Conservation (phyloP, 371 early-diverging fungal species). For the Mucor indicus region DNA sequence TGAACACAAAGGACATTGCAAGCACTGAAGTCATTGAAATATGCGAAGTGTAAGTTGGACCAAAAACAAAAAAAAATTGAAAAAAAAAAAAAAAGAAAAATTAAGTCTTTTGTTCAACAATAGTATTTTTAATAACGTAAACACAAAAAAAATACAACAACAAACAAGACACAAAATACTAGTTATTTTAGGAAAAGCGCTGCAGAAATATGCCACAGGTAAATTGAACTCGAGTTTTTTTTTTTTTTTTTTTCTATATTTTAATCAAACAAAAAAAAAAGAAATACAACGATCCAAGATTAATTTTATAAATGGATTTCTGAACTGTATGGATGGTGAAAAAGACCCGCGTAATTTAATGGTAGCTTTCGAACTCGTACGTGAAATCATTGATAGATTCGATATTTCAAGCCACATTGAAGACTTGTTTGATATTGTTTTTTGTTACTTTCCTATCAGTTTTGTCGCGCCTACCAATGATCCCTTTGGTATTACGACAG, state of each 20-base stretch:
- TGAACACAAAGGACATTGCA: conserved; percentile 8
- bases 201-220: conserved; percentile 21
- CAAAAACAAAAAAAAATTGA: neutral
- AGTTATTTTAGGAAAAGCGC: conserved; percentile 11
- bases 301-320: conserved; percentile 80
- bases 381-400: conserved; percentile 63
- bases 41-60: conserved; percentile 14
- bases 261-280: neutral
- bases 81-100: neutral
- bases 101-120: neutral
- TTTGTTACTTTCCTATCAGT: conserved; percentile 97
- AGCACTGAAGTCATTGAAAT: conserved; percentile 7
- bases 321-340: conserved; percentile 94
- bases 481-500: conserved; percentile 80
- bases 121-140: conserved; percentile 19
- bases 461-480: conserved; percentile 87
- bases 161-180: conserved; percentile 22
- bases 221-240: neutral
- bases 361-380: conserved; percentile 77
- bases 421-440: conserved; percentile 88
- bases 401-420: conserved; percentile 78
- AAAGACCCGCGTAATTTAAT: conserved; percentile 96
- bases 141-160: conserved; percentile 18
- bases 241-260: neutral
- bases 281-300: conserved; percentile 24